These are phyloP conservation scores for Maudiozyma pseudohumilis DNA, from an alignment of 805 yeast genomes.

Conservation along the genomic window DNA sequence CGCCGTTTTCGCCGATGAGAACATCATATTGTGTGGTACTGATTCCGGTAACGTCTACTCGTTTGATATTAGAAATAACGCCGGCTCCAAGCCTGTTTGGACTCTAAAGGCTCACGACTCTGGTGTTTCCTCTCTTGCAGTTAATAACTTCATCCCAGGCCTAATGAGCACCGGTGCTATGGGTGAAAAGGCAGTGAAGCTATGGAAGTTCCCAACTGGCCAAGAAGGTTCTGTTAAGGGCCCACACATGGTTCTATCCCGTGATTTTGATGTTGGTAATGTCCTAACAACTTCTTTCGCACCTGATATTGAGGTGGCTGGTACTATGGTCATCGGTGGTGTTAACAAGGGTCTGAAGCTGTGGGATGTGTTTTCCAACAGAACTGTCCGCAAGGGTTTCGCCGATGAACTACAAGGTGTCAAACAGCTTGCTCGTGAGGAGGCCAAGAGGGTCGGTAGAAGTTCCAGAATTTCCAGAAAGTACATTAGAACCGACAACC, in stretches of 20 bases:
- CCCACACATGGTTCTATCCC: constrained; percentile 81
- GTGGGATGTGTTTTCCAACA: constrained; percentile 86
- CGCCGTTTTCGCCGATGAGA: constrained; percentile 57
- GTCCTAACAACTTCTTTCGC: constrained; percentile 78
- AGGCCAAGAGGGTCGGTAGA: constrained; percentile 44
- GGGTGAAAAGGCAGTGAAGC: constrained; percentile 77
- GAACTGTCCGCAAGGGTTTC: constrained; percentile 64
- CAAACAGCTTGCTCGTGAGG: constrained; percentile 48
- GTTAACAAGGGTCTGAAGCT: constrained; percentile 72
- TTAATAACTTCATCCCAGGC: constrained; percentile 58
- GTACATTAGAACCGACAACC: constrained; percentile 38
- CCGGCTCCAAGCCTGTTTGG: constrained; percentile 68
- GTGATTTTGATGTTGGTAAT: constrained; percentile 92
- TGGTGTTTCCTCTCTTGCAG: constrained; percentile 74
- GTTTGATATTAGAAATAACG: constrained; percentile 64
- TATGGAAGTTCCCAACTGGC: constrained; percentile 66
- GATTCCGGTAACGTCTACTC: constrained; percentile 85
- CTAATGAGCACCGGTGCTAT: constrained; percentile 78
- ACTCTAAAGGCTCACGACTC: constrained; percentile 95
- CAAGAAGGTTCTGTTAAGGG: constrained; percentile 27
- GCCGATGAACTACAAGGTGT: constrained; percentile 44
- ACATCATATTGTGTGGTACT: constrained; percentile 72
- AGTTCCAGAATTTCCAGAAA: constrained; percentile 71
- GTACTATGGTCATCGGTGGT: constrained; percentile 81
- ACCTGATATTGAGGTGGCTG: constrained; percentile 77